These are phyloP conservation scores for Micromonas pusilla DNA, from an alignment of 139 green algal species.

Conservation along the genomic window DNA sequence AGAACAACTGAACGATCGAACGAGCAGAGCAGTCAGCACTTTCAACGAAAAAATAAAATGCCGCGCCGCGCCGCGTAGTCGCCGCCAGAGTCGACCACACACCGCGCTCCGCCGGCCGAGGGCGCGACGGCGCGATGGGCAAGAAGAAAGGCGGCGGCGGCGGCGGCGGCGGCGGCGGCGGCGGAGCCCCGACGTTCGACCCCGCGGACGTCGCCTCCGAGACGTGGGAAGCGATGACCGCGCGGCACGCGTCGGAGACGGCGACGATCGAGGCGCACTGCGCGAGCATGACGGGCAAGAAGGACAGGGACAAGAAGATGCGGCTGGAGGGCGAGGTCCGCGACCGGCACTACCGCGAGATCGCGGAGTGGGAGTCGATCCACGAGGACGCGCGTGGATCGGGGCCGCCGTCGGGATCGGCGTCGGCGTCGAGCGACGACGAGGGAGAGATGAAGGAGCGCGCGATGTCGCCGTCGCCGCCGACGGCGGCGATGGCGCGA, in stretches of 20 bases:
- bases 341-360: background rate
- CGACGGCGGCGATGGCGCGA: background rate
- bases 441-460: too few relatives aligned
- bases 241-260: background rate
- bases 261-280: background rate
- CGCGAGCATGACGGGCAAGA: background rate
- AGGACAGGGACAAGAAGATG: background rate
- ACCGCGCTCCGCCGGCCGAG: background rate
- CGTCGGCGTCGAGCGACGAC: too few relatives aligned
- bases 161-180: too few relatives aligned
- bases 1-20: background rate
- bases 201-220: background rate
- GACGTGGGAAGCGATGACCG: background rate
- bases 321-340: background rate
- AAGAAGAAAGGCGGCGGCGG: conserved; percentile 3
- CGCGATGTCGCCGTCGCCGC: too few relatives aligned
- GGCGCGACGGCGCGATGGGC: background rate
- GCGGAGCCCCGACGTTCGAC: too few relatives aligned
- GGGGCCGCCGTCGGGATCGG: too few relatives aligned
- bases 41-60: background rate
- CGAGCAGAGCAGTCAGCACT: background rate
- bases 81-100: background rate
- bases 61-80: background rate
- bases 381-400: too few relatives aligned
- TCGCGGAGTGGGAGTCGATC: background rate